Base-by-base conservation (phyloP, 2,329 filamentous ascomycete genomes). In the Delphinella strobiligena region DNA sequence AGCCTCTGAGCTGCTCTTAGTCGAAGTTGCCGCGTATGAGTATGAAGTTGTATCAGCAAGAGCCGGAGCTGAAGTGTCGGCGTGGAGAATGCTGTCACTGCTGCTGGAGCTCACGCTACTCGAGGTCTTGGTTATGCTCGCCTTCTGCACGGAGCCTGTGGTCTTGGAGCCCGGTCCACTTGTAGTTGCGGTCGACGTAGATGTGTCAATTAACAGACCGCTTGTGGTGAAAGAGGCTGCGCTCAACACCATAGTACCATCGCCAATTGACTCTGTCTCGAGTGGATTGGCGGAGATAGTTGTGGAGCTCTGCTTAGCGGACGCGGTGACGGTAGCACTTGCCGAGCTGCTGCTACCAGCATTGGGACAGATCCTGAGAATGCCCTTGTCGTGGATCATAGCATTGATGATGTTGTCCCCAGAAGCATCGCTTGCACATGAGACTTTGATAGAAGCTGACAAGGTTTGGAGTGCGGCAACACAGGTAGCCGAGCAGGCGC, bases 341-440 rank as follows among this genome's bases (percentile, higher is more conserved):
- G 31, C 30, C 11, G 46, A 41, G 11, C 36, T 36, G 9, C 30
- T 36, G 30, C 11, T 33, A 36, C 30, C 46, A 30, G 58, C 53
- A 19, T 59, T 57, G 4, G 54, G 54, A 42, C 66, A 69, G 4
- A 69, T 51, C 16, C 52, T 50, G 7, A 46, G 43, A 4, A 62
- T 55, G 14, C 63, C 64, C 15, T 53, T 40, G n/a, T 59, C 59
- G 11, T 51, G 49, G 38, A 66, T 52, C 46, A 67, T 66, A 11
- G 63, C 56, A 5, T 59, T 59, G 16, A 68, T 56, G 43, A 67
- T 61, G 36, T 58, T 61, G 18, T 53, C 53, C 19, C 60, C 59
- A 31, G 51, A 51, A 24, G 56, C 54, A 11, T 61, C 54, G 37
- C 50, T 37, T 1, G 34, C 48, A 42, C 65, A 68, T 4, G 50